phyloP scores from a whole-genome alignment of 73 alveolate species.

The Tetrahymena malaccensis region DNA sequence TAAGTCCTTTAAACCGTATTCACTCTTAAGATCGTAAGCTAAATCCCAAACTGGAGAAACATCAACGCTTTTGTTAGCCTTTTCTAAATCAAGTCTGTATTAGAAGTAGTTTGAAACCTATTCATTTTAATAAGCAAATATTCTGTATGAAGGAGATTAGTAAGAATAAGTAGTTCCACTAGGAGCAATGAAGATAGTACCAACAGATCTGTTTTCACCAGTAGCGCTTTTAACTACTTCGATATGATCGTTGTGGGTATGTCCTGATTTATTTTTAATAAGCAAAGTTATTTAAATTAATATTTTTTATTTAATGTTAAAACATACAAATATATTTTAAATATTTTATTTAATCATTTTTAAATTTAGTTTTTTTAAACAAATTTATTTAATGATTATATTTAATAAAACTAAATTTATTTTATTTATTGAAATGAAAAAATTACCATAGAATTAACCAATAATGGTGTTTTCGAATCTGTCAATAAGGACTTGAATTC shows the following conservation, averaged over 20 bases:
- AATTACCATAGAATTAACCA: constrained; percentile 69
- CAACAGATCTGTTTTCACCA: constrained; percentile 47
- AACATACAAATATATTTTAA: no score
- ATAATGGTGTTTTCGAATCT: constrained; percentile 75
- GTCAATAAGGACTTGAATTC: constrained; percentile 65
- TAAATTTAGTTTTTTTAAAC: no score
- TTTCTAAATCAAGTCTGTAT: constrained; percentile 73
- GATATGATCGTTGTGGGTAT: constrained; percentile 74
- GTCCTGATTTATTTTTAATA: constrained; percentile 3
- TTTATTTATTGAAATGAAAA: neutral
- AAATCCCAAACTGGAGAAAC: constrained; percentile 13
- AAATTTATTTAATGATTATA: no score
- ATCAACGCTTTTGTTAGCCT: constrained; percentile 3
- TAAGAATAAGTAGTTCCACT: constrained; percentile 67
- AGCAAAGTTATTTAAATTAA: neutral
- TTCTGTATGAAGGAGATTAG: constrained; percentile 77
- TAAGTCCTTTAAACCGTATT: constrained; percentile 8
- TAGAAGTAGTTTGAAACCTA: constrained; percentile 60
- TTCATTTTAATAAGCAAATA: constrained; percentile 54
- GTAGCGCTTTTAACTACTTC: constrained; percentile 58
- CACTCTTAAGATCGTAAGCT: constrained; percentile 15
- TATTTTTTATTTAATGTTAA: neutral
- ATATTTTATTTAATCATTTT: no score
- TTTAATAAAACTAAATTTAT: no score
- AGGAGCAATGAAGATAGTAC: constrained; percentile 61